phyloP scores from a whole-genome alignment of 2,329 filamentous ascomycete genomes.

The Paraphoma sp. region DNA sequence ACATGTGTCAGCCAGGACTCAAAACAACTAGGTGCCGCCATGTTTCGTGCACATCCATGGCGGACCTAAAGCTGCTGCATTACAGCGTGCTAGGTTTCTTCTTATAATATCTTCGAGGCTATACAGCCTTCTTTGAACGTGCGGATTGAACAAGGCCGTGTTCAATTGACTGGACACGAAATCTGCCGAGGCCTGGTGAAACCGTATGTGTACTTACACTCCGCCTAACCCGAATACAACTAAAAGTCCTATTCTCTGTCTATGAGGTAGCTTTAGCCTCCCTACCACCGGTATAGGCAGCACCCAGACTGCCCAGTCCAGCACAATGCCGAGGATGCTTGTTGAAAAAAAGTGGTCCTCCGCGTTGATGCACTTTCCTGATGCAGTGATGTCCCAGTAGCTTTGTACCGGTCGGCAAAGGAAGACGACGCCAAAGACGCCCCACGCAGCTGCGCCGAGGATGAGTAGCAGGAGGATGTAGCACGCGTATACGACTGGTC shows the following conservation, averaged over 20 bases:
- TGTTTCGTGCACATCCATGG: too few relatives aligned
- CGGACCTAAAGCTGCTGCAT: too few relatives aligned
- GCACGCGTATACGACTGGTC: constrained; percentile 15
- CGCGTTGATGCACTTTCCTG: constrained; percentile 32
- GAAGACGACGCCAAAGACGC: constrained; percentile 36
- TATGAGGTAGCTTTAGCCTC: constrained; percentile 35
- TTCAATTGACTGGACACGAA: too few relatives aligned
- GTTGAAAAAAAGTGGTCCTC: constrained; percentile 33
- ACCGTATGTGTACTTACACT: constrained; percentile 39
- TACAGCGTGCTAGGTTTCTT: too few relatives aligned
- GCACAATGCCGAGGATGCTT: constrained; percentile 33
- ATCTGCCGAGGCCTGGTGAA: too few relatives aligned
- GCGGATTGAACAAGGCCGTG: too few relatives aligned
- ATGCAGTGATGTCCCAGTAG: constrained; percentile 29
- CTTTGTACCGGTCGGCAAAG: constrained; percentile 33
- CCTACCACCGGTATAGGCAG: constrained; percentile 39
- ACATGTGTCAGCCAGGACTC: not conserved
- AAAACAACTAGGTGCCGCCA: too few relatives aligned
- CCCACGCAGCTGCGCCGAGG: constrained; percentile 30
- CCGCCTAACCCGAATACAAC: constrained; percentile 46
- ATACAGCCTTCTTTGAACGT: too few relatives aligned
- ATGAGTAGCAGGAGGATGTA: constrained; percentile 24
- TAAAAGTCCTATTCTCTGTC: constrained; percentile 42
- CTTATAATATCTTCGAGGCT: too few relatives aligned
- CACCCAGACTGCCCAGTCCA: constrained; percentile 41